Base-by-base conservation (phyloP, 176 grass and related monocot genomes). In the Oryza officinalis region DNA sequence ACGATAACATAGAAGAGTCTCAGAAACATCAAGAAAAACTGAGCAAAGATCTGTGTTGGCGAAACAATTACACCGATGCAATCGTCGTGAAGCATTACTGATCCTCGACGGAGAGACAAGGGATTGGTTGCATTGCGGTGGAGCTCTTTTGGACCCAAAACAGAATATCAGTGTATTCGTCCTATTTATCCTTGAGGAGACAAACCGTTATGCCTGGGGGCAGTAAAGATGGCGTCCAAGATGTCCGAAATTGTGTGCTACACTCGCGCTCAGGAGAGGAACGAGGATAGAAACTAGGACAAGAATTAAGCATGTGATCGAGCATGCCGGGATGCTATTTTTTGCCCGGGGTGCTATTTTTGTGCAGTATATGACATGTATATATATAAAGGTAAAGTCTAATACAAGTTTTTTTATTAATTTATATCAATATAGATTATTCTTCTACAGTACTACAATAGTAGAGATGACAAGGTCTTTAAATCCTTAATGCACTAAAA, bases 51-150 rank as follows among this genome's bases (percentile, higher is more conserved):
- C 54, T 52, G 31, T 72, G 78, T 22, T 57, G 64, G 13, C 74
- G 74, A 86, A 90, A 61, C 31, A 76, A 83, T 87, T 90, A 90
- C 89, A 49, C 50, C 63, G 63, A 87, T 69, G 89, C 49, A 83
- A 14, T 69, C 75, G 37, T 67, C 74, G 0, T 76, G 40, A 60
- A 90, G 74, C 84, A 90, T 90, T 15, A 26, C 41, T 20, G 26
- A 67, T 83, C 80, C 85, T 67, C 69, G 69, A 68, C 4, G 28
- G 68, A 75, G 33, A 35, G 33, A 35, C 33, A 35, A 35, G 7
- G 65, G 72, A 59, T 72, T 45, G 38, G 31, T 80, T 65, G 37
- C 30, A 67, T 10, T 43, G 2, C 27, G 3, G 17, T 60, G 13
- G 41, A 71, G 70, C 71, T 76, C n/a, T 44, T 45, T 37, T 8